Percentiles rank a stretch among this genome's conserved stretches.
These are phyloP conservation scores for Bipolaris zeicola DNA, from an alignment of 2,329 filamentous ascomycete species.

Conservation along the genomic window DNA sequence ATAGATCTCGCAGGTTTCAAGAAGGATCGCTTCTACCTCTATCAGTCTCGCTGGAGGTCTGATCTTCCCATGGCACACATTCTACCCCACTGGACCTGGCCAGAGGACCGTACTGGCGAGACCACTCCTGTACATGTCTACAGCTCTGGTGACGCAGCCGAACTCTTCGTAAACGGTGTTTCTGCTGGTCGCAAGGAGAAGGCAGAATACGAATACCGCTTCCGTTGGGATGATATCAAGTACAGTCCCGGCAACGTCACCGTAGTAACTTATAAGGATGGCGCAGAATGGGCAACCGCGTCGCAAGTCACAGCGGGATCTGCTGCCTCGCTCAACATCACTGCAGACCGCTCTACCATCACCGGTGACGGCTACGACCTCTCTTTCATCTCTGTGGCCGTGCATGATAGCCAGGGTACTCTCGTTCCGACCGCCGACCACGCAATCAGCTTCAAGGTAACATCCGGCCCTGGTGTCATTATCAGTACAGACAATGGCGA, in stretches of 20 bases:
- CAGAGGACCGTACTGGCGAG: conserved; percentile 50
- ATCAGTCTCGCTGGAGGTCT: conserved; percentile 60
- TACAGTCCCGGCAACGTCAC: conserved; percentile 57
- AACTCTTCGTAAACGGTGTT: conserved; percentile 60
- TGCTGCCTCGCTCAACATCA: conserved; percentile 48
- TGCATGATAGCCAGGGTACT: conserved; percentile 54
- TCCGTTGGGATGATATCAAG: conserved; percentile 59
- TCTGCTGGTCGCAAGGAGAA: conserved; percentile 52
- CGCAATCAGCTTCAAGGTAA: conserved; percentile 53
- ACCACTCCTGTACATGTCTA: conserved; percentile 63
- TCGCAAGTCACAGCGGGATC: conserved; percentile 52
- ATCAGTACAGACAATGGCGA: conserved; percentile 36
- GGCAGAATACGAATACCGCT: conserved; percentile 52
- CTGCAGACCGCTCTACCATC: conserved; percentile 51
- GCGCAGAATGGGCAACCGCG: conserved; percentile 54
- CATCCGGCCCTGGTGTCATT: conserved; percentile 51
- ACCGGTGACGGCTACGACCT: conserved; percentile 53
- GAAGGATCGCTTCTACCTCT: conserved; percentile 63
- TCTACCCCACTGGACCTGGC: conserved; percentile 64
- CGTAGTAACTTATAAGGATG: conserved; percentile 58
- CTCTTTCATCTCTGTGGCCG: conserved; percentile 54
- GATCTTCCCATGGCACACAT: conserved; percentile 58
- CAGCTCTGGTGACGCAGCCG: conserved; percentile 58
- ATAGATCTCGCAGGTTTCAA: conserved; percentile 63
- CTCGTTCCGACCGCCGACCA: conserved; percentile 53